Percentiles rank a stretch among this genome's conserved stretches.
Evolutionary conservation across 169 alveolate genomes (phyloP).

Genomic region (Perkinsus marinus): DNA sequence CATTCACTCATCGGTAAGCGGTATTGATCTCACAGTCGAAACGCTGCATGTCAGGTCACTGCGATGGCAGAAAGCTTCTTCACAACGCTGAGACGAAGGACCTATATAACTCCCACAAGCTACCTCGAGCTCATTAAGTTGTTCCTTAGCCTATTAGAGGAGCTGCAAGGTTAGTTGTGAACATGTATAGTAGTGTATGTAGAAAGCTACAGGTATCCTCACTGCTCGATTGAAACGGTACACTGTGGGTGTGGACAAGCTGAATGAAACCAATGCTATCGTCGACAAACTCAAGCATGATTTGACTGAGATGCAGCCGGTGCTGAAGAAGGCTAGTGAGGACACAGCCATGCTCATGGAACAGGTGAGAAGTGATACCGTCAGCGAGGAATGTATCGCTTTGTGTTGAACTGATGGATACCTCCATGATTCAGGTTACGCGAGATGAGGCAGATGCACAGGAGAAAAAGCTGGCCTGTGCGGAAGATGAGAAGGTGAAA

Average conservation of each 20-base stretch:
- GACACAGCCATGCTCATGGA: constrained; percentile 27
- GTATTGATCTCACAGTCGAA: constrained; percentile 1
- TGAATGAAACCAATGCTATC: constrained; percentile 68
- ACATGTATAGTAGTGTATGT: constrained; percentile 38
- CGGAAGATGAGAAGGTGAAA: constrained; percentile 39
- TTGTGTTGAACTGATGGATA: too few relatives aligned
- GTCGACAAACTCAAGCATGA: constrained; percentile 66
- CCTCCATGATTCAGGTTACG: not conserved
- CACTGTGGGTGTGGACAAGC: constrained; percentile 66
- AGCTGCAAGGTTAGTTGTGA: constrained; percentile 16
- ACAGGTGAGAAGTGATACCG: constrained; percentile 15
- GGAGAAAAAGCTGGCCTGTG: constrained; percentile 28
- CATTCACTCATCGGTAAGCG: constrained; percentile 57
- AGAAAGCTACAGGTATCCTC: constrained; percentile 11
- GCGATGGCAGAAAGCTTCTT: constrained; percentile 42
- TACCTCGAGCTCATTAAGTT: constrained; percentile 71
- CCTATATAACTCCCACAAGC: constrained; percentile 76
- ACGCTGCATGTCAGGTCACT: not conserved
- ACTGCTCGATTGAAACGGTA: constrained; percentile 49
- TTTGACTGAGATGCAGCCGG: constrained; percentile 56
- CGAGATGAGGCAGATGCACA: constrained; percentile 22
- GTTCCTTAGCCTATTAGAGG: constrained; percentile 52
- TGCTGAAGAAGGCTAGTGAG: constrained; percentile 52
- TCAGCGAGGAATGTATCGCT: too few relatives aligned
- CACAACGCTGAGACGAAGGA: constrained; percentile 61